Evolutionary conservation across 2,329 filamentous ascomycete species (phyloP).

Genomic region (Aspergillus viridinutans): DNA sequence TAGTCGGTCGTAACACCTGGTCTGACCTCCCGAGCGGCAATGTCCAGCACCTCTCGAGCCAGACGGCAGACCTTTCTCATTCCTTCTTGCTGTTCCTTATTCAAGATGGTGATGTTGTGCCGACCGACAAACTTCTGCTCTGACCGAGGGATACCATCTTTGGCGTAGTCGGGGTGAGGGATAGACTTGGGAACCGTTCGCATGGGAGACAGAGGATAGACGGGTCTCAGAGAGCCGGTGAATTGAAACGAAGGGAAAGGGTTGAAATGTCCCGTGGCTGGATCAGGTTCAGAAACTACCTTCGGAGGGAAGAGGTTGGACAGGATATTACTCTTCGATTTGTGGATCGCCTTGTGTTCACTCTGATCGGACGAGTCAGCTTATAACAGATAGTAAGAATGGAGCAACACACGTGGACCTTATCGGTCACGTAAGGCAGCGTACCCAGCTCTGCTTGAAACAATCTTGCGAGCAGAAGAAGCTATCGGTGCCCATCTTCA

Average conservation of each 20-base stretch:
- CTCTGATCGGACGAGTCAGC: slow-evolving; percentile 47
- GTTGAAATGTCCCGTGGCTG: slow-evolving; percentile 85
- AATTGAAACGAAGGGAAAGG: slow-evolving; percentile 85
- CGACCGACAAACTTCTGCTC: slow-evolving; percentile 63
- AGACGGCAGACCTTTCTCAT: slow-evolving; percentile 92
- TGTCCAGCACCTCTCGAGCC: slow-evolving; percentile 86
- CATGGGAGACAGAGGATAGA: slow-evolving; percentile 74
- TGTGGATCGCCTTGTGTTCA: slow-evolving; percentile 80
- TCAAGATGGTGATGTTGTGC: slow-evolving; percentile 78
- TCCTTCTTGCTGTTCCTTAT: slow-evolving; percentile 72
- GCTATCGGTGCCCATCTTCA: slow-evolving; percentile 85
- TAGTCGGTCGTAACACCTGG: slow-evolving; percentile 96
- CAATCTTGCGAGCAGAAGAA: slow-evolving; percentile 98
- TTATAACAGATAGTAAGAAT: background rate
- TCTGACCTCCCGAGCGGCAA: slow-evolving; percentile 74
- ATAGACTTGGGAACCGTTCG: slow-evolving; percentile 76
- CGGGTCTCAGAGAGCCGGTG: slow-evolving; percentile 75
- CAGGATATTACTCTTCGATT: slow-evolving; percentile 71
- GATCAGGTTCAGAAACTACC: slow-evolving; percentile 84
- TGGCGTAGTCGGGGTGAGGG: slow-evolving; percentile 79
- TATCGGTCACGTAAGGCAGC: slow-evolving; percentile 33
- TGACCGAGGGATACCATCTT: slow-evolving; percentile 69
- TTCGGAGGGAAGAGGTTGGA: slow-evolving; percentile 71
- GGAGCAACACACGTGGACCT: slow-evolving; percentile 16
- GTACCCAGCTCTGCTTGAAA: slow-evolving; percentile 98